phyloP scores from a whole-genome alignment of 2,329 filamentous ascomycete genomes.

The Diaporthe batatas region DNA sequence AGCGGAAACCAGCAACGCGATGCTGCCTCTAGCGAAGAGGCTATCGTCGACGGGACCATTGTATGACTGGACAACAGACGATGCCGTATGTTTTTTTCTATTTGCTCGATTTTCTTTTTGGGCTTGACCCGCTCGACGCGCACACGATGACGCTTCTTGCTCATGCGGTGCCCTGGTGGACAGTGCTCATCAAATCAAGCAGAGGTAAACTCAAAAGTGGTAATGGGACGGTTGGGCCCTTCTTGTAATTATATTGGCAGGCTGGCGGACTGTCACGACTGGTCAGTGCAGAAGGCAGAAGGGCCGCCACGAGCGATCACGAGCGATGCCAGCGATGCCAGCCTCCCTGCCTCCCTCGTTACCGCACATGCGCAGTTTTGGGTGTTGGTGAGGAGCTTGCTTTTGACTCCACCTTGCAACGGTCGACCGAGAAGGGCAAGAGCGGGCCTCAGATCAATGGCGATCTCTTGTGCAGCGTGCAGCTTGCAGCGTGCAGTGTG shows the following conservation, averaged over 20 bases:
- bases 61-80: conserved; percentile 4
- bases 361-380: background rate
- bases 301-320: background rate
- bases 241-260: conserved; percentile 20
- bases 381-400: conserved; percentile 14
- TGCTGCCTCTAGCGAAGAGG: conserved; percentile 16
- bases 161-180: background rate
- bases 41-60: conserved; percentile 21
- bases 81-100: background rate
- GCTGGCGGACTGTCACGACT: background rate
- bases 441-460: conserved; percentile 32
- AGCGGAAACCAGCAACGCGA: conserved; percentile 21
- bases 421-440: conserved; percentile 23
- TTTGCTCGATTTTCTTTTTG: background rate
- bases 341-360: conserved; percentile 11
- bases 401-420: conserved; percentile 29
- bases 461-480: conserved; percentile 29
- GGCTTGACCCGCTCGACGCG: conserved; percentile 20
- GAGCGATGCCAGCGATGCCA: conserved; percentile 6
- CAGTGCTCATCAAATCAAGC: conserved; percentile 21
- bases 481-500: conserved; percentile 21
- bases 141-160: conserved; percentile 7
- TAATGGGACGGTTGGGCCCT: conserved; percentile 6
- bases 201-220: conserved; percentile 17
- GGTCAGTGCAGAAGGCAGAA: conserved; percentile 9